Percentiles rank a stretch among this genome's conserved stretches.
phyloP scores from a whole-genome alignment of 83 land plant species.

The Picea abies region DNA sequence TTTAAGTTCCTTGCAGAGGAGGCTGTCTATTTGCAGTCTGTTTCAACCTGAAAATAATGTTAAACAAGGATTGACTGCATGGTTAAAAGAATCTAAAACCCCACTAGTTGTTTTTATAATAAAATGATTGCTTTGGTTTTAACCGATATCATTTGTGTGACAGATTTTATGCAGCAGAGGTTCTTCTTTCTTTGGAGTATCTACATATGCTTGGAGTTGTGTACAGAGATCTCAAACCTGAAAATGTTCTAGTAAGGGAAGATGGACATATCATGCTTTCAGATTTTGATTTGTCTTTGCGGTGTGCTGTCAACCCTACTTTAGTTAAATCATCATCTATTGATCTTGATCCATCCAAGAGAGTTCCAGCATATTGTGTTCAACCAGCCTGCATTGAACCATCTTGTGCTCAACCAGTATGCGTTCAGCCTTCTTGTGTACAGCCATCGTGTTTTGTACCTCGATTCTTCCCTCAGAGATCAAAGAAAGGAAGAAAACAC shows the following conservation, averaged over 20 bases:
- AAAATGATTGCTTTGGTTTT: too few relatives aligned
- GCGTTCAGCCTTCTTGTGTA: constrained; percentile 46
- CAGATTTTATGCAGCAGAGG: constrained; percentile 94
- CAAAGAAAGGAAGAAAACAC: constrained; percentile 50
- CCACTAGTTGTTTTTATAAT: too few relatives aligned
- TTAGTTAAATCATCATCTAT: constrained; percentile 66
- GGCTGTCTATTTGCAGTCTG: too few relatives aligned
- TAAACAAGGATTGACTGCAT: too few relatives aligned
- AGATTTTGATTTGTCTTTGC: constrained; percentile 73
- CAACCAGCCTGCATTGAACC: constrained; percentile 21
- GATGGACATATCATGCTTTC: constrained; percentile 97
- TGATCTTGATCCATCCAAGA: constrained; percentile 58
- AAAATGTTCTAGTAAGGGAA: constrained; percentile 91
- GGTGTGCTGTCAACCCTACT: constrained; percentile 91
- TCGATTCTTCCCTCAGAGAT: constrained; percentile 49
- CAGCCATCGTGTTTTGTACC: constrained; percentile 88
- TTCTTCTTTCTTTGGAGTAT: constrained; percentile 85
- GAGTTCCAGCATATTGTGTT: constrained; percentile 29
- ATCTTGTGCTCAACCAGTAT: constrained; percentile 24
- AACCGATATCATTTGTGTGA: neutral
- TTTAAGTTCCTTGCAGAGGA: too few relatives aligned
- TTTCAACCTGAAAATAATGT: too few relatives aligned
- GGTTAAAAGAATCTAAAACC: too few relatives aligned
- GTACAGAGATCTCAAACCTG: constrained; percentile 82
- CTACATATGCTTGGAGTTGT: constrained; percentile 92